Percentiles rank a stretch among this genome's conserved stretches.
phyloP scores from a whole-genome alignment of 768 basidiomycete genomes.

The Lactifluus echinatus region DNA sequence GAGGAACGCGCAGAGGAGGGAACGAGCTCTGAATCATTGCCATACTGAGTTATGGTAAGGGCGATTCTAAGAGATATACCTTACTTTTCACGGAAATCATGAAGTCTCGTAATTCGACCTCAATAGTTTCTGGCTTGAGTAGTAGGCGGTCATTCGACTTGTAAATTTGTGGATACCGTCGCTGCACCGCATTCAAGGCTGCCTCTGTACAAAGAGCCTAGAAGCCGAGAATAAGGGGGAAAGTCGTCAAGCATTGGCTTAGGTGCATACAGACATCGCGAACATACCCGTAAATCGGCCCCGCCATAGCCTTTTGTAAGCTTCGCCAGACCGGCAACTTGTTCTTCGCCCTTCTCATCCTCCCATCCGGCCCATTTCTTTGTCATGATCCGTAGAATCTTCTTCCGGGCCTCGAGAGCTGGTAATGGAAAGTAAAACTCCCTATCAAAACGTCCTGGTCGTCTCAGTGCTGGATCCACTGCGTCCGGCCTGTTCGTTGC shows the following conservation, averaged over 20 bases:
- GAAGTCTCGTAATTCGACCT: constrained; percentile 82
- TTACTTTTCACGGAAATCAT: constrained; percentile 95
- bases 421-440: constrained; percentile 98
- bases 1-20: constrained; percentile 93
- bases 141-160: constrained; percentile 79
- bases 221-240: constrained; percentile 21
- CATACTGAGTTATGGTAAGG: constrained; percentile 1
- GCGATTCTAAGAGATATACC: constrained; percentile 25
- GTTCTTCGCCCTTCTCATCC: constrained; percentile 38
- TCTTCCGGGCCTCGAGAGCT: constrained; percentile 71
- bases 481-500: constrained; percentile 97
- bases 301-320: constrained; percentile 97
- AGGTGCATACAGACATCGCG: constrained; percentile 3
- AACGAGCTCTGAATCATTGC: constrained; percentile 57
- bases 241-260: constrained; percentile 7
- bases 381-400: constrained; percentile 87
- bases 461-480: constrained; percentile 89
- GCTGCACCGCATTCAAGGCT: constrained; percentile 90
- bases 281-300: constrained; percentile 83
- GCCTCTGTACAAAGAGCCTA: constrained; percentile 96
- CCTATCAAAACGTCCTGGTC: constrained; percentile 93
- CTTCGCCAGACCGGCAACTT: constrained; percentile 63
- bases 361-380: constrained; percentile 83
- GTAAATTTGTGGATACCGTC: constrained; percentile 96
- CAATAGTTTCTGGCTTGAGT: constrained; percentile 78